Evolutionary conservation across 176 grass and related monocot genomes (phyloP).

Genomic region (Chrysopogon serrulatus): DNA sequence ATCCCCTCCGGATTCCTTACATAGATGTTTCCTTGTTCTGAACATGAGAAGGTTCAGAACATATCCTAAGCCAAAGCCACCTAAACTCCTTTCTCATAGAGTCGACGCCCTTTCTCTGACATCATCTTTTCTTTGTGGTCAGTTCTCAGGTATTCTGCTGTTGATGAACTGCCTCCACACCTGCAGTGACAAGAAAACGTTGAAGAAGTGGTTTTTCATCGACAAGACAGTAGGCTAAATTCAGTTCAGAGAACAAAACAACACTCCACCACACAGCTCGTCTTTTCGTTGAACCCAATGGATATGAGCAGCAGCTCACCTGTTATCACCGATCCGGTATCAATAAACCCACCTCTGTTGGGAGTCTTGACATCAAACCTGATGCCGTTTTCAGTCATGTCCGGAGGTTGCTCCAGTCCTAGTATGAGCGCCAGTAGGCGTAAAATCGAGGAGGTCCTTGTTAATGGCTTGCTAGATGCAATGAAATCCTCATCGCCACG

Average conservation of each 20-base stretch:
- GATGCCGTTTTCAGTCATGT: conserved; percentile 53
- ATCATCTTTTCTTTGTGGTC: neutral
- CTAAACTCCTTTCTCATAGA: neutral
- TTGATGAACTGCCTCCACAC: conserved; percentile 69
- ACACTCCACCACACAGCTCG: neutral
- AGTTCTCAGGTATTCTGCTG: conserved; percentile 49
- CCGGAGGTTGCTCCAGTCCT: conserved; percentile 42
- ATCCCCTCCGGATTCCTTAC: conserved; percentile 12
- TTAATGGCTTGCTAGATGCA: conserved; percentile 69
- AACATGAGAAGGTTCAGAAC: conserved; percentile 31
- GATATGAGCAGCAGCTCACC: conserved; percentile 71
- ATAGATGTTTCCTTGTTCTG: conserved; percentile 42
- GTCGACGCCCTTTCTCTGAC: neutral
- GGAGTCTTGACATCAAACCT: conserved; percentile 55
- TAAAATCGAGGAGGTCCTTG: conserved; percentile 65
- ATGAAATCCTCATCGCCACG: conserved; percentile 90
- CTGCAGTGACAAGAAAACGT: conserved; percentile 79
- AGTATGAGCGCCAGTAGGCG: conserved; percentile 38
- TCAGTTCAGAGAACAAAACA: conserved; percentile 13
- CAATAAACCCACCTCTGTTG: conserved; percentile 43
- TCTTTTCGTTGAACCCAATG: conserved; percentile 39
- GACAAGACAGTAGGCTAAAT: conserved; percentile 80
- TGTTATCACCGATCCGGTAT: conserved; percentile 57
- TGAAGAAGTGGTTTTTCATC: conserved; percentile 97
- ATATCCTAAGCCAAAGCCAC: neutral